Base-by-base conservation (phyloP, 768 basidiomycete genomes). In the Leucosporidium scottii region DNA sequence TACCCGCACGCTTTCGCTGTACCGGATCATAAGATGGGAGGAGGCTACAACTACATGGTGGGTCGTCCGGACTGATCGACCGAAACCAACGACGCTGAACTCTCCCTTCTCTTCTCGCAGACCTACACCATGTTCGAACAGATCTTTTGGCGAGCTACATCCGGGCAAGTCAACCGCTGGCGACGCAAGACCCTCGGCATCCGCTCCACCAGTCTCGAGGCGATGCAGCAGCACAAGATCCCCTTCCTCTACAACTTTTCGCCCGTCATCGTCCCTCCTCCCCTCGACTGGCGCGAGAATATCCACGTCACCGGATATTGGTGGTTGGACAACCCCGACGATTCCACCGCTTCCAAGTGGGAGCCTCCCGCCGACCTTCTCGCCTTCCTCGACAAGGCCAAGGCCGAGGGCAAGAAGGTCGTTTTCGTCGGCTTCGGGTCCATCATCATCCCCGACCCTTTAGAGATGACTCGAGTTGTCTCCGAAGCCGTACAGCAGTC, bases 281-380 rank as follows among this genome's bases (percentile, higher is more conserved):
- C 94, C 4, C 79, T 98, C 64, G 94, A 99, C 78, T 99, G 96
- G 96, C 91, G 93, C 6, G 94, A 99, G 78, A 97, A 93, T 92
- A 97, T 98, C 70, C 87, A 90, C 51, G 85, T 93, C 1, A 92
- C 92, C 69, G 94, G 94, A 13, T 98, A 96, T 78, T 99, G 94
- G 94, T 93, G 92, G 84, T 83, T 99, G 56, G 86, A 94, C 61
- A 90, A 91, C 70, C 90, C 93, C 9, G 90, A 93, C 68, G 90
- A 93, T 58, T 87, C 89, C 65, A 65, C 74, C 20, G 82, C 86
- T 9, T 87, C 86, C 80, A 77, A 90, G 81, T 99, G 93, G 93
- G 80, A 83, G 4, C 89, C 96, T 18, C 91, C 94, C 0, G 77
- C 84, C 17, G 87, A 87, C 53, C 83, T 99, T 13, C 78, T 91